Evolutionary conservation across 306 rosid genomes (phyloP), one percentile per base, ranked within the genome.

Genomic region (Alnus glutinosa): DNA sequence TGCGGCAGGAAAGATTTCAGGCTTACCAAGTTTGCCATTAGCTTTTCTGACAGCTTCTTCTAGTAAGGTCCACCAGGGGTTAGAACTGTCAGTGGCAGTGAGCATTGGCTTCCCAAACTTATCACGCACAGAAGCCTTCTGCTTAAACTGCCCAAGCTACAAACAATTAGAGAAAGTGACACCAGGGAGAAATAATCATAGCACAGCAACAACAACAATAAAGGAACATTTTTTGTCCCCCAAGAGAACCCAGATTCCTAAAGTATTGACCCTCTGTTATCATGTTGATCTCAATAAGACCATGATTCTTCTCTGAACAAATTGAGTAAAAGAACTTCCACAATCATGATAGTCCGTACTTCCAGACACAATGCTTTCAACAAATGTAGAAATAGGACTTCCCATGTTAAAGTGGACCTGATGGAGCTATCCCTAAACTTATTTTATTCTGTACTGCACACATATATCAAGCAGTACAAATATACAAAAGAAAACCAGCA

Each of bases 11-110:
- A 92, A 91, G 66, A 95, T 84, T 83, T 95, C 97, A 8, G 98
- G 99, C 79, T 90, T 84, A 74, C 92, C 93, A 70, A 95, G 89
- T 79, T 93, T 95, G 61, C 97, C 93, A 70, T 91, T 86, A n/a
- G 94, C 96, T 68, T 89, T 88, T 72, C 46, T 76, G 7, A 95
- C 84, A 28, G 94, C 99, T 70, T 86, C 91, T 83, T 93, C 94
- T 57, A 95, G 84, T 58, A 95, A 80, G 73, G 19, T 71, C 99
- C 99, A 93, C 99, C 98, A 93, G 13, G 96, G 97, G 81, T 95
- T 92, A 32, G 98, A 88, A 72, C 86, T 81, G 75, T 95, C 97
- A 6, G 91, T 88, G 59, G 88, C 90, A 13, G 98, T 89, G 73
- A 91, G 32, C 76, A 85, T 3, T 78, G 88, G 97, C 57, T 86